These are phyloP conservation scores for Phytophthora cryptogea DNA, from an alignment of 352 stramenopile species.

Conservation along the genomic window DNA sequence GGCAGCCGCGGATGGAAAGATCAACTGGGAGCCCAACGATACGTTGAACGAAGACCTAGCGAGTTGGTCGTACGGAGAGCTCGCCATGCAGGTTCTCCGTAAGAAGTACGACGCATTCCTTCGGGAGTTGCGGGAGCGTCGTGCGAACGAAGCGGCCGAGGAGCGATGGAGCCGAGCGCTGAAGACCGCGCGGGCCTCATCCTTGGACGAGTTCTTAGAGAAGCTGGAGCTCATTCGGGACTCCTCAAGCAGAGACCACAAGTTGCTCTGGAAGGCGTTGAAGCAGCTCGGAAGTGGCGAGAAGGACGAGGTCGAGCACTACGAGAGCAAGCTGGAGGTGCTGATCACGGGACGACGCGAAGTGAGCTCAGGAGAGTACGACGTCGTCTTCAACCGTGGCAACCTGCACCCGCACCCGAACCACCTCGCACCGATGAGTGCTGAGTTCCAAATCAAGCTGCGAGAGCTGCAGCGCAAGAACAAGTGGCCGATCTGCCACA, in stretches of 20 bases:
- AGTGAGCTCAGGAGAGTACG: conserved; percentile 13
- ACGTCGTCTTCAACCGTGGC: conserved; percentile 66
- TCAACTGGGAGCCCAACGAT: conserved; percentile 44
- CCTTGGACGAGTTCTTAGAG: conserved; percentile 39
- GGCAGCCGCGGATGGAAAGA: conserved; percentile 3
- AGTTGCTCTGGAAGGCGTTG: conserved; percentile 56
- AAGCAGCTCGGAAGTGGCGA: conserved; percentile 26
- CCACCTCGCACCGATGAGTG: conserved; percentile 44
- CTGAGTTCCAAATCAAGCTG: conserved; percentile 40
- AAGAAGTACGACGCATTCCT: conserved; percentile 61
- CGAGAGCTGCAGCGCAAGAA: conserved; percentile 32
- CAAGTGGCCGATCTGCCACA: conserved; percentile 47
- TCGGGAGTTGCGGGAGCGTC: conserved; percentile 41
- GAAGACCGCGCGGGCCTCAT: conserved; percentile 30
- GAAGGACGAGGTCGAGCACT: conserved; percentile 35
- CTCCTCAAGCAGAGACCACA: conserved; percentile 45
- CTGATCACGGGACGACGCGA: conserved; percentile 52
- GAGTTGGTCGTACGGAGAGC: conserved; percentile 23
- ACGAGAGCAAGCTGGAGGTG: conserved; percentile 55
- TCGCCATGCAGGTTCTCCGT: conserved; percentile 53
- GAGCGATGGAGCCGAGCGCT: conserved; percentile 45
- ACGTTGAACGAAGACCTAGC: conserved; percentile 30
- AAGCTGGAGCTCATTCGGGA: conserved; percentile 26
- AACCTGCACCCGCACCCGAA: conserved; percentile 63
- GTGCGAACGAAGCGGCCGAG: conserved; percentile 40